Percentiles rank a stretch among this genome's conserved stretches.
These are phyloP conservation scores for Hemileia vastatrix DNA, from an alignment of 1,284 basidiomycete genomes.

Conservation along the genomic window DNA sequence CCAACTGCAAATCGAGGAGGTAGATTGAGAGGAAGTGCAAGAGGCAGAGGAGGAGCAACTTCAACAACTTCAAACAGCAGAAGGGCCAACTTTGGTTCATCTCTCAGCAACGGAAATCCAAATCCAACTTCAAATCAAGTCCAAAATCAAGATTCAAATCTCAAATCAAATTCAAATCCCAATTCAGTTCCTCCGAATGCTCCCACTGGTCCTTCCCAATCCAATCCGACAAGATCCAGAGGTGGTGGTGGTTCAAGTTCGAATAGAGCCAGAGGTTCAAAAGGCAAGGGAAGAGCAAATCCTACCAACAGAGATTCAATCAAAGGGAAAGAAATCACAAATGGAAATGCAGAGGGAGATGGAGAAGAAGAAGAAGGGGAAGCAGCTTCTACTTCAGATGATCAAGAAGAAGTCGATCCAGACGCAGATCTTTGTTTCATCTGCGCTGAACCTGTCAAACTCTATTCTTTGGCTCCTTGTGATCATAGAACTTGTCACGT, in stretches of 20 bases:
- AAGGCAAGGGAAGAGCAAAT: background rate
- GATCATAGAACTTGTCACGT: constrained; percentile 88
- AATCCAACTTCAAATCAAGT: background rate
- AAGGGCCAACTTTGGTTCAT: constrained; percentile 32
- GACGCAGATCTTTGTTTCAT: constrained; percentile 65
- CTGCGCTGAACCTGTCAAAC: constrained; percentile 87
- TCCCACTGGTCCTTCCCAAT: constrained; percentile 9
- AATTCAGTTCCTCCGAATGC: background rate
- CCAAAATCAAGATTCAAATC: constrained; percentile 2
- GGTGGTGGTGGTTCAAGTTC: background rate
- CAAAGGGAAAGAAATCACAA: background rate
- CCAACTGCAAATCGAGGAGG: background rate
- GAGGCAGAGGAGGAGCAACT: constrained; percentile 2
- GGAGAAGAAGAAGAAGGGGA: constrained; percentile 5
- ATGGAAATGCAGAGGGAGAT: background rate
- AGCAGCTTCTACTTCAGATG: constrained; percentile 7
- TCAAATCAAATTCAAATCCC: background rate
- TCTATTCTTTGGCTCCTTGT: constrained; percentile 77
- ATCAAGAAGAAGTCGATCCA: constrained; percentile 26
- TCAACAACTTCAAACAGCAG: constrained; percentile 23
- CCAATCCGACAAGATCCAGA: background rate
- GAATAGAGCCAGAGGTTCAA: background rate
- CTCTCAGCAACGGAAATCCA: constrained; percentile 22
- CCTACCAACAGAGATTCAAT: background rate
- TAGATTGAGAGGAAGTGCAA: background rate